Base-by-base conservation (phyloP, 2,329 filamentous ascomycete species). In the Endocalyx cinctus region DNA sequence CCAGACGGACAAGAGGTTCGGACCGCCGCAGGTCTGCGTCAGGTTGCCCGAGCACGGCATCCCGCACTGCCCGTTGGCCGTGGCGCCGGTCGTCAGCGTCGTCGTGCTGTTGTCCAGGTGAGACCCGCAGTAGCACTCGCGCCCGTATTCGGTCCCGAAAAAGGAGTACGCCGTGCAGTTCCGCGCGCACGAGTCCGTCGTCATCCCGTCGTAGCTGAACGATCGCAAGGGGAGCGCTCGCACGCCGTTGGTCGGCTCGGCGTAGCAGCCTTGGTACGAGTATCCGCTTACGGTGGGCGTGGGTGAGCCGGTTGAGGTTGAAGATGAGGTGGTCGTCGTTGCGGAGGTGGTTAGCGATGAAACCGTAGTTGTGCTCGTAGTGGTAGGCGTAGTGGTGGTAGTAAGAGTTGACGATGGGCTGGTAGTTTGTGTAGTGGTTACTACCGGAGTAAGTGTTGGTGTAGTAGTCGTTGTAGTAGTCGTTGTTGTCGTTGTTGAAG, bases 121-220 rank as follows among this genome's bases (percentile, higher is more conserved):
- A 18, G 26, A 27, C 27, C 49, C 58, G 43, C 64, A 72, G 49
- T 60, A 71, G 49, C 68, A 72, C 41, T 70, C 60, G 13, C 46
- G 49, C 14, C 49, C 52, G 38, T 60, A 67, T 41, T 70, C 64
- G 1, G 20, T 23, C 8, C 29, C 29, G 17, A 20, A 31, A 19
- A 20, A 31, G 18, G 29, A 17, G 29, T 31, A 31, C 8, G 29
- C 29, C 7, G 7, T 22, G 18, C 29, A 31, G 29, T 20, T 20
- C 7, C 7, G 7, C 17, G 17, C 17, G 29, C 29, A 31, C 7
- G 17, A 10, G 14, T 61, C 62, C 11, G 67, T 57, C 3, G 73
- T 70, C 70, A 80, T 77, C 35, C 63, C 55, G 43, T 75, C 75
- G 42, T 79, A 78, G 14, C 74, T 71, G 3, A 78, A 22, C 7